A percentile compares a stretch with the other conserved stretches of the same genome.
These are phyloP conservation scores for Sphaerostilbella broomeana DNA, from an alignment of 2,329 filamentous ascomycete species.

Conservation along the genomic window DNA sequence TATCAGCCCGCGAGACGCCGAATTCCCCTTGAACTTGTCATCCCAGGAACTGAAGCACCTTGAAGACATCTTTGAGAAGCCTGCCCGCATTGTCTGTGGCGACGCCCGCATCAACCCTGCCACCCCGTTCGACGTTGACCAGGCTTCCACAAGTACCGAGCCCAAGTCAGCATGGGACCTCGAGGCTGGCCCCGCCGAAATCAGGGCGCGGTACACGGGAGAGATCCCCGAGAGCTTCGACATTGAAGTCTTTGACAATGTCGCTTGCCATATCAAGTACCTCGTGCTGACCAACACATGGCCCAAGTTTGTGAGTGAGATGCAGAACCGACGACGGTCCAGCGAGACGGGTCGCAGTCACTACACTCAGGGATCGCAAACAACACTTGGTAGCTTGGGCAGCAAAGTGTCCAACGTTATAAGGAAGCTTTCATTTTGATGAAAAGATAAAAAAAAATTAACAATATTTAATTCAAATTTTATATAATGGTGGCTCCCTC, in stretches of 20 bases:
- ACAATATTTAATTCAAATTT: too few relatives aligned
- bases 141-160: too few relatives aligned
- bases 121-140: constrained; percentile 29
- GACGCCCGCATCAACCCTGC: constrained; percentile 29
- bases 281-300: constrained; percentile 63
- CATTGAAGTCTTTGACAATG: constrained; percentile 48
- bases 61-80: constrained; percentile 45
- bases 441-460: too few relatives aligned
- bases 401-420: too few relatives aligned
- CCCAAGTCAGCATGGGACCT: too few relatives aligned
- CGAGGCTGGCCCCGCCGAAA: too few relatives aligned
- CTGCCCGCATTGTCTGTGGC: constrained; percentile 38
- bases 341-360: constrained; percentile 12
- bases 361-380: background rate
- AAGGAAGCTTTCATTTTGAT: too few relatives aligned
- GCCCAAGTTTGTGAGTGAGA: constrained; percentile 44
- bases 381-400: background rate
- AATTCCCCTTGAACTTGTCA: constrained; percentile 59
- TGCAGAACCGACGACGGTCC: constrained; percentile 13
- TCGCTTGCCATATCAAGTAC: constrained; percentile 54
- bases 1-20: constrained; percentile 50
- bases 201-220: constrained; percentile 26
- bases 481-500: too few relatives aligned
- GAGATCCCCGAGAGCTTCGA: constrained; percentile 43
- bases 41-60: constrained; percentile 44